Conservation (phyloP, 805 yeast species). For the Kurtzmaniella cleridarum region DNA sequence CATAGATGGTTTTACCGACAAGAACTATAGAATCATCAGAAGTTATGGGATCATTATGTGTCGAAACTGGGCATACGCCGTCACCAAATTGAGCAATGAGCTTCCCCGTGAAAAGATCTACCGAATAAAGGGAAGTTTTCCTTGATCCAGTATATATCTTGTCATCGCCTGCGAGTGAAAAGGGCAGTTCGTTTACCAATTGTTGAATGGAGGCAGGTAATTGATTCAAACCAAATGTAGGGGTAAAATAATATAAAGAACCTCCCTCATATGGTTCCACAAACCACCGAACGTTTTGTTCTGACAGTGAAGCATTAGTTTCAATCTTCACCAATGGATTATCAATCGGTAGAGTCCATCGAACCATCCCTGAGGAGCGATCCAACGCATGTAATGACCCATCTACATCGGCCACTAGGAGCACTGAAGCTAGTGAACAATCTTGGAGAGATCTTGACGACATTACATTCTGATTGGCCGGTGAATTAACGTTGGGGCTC, state of each 20-base stretch:
- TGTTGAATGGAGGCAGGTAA: slow-evolving; percentile 77
- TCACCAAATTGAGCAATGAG: slow-evolving; percentile 63
- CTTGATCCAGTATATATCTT: slow-evolving; percentile 85
- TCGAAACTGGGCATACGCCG: slow-evolving; percentile 6
- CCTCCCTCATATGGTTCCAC: slow-evolving; percentile 92
- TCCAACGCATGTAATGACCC: slow-evolving; percentile 82
- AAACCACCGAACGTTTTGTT: slow-evolving; percentile 57
- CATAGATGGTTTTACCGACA: slow-evolving; percentile 69
- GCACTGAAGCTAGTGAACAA: slow-evolving; percentile 49
- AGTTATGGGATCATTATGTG: background rate
- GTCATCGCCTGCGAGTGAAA: slow-evolving; percentile 68
- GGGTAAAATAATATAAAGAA: slow-evolving; percentile 71
- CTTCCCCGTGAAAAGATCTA: slow-evolving; percentile 72
- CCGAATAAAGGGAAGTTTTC: slow-evolving; percentile 66
- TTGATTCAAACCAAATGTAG: slow-evolving; percentile 67
- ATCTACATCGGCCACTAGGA: slow-evolving; percentile 76
- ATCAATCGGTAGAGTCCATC: slow-evolving; percentile 72
- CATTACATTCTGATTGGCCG: slow-evolving; percentile 5
- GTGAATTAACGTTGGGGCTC: too few relatives aligned
- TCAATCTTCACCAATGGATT: slow-evolving; percentile 53
- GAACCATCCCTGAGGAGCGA: slow-evolving; percentile 63
- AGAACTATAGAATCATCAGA: slow-evolving; percentile 10
- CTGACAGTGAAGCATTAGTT: slow-evolving; percentile 11
- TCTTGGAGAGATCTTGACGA: slow-evolving; percentile 37
- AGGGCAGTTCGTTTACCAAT: slow-evolving; percentile 79